Evolutionary conservation across 2,329 filamentous ascomycete genomes (phyloP).

Genomic region (Aureobasidium sp.): DNA sequence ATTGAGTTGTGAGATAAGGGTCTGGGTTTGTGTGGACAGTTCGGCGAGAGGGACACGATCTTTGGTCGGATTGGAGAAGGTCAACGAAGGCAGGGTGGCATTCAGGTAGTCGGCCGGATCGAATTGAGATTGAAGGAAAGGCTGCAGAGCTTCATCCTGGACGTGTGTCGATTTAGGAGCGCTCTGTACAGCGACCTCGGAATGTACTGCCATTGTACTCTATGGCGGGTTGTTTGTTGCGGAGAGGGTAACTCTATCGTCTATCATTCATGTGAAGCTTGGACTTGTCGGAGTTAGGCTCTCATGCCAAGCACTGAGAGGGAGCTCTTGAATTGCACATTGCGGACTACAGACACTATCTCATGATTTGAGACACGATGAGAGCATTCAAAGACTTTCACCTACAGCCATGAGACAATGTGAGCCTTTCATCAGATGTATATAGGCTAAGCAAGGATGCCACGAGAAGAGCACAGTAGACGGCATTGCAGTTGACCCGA

Average conservation of each 20-base stretch:
- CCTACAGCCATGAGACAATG: too few species aligned
- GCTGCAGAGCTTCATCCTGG: constrained; percentile 62
- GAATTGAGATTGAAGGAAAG: constrained; percentile 70
- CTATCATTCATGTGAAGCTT: not conserved
- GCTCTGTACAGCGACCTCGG: constrained; percentile 14
- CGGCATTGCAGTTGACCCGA: not conserved
- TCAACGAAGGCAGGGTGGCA: constrained; percentile 62
- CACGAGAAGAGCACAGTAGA: not conserved
- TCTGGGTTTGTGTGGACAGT: constrained; percentile 72
- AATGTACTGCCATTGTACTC: constrained; percentile 12
- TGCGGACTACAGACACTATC: not conserved
- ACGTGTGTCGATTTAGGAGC: constrained; percentile 51
- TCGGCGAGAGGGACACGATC: constrained; percentile 55
- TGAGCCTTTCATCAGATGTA: not conserved
- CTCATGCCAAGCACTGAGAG: not conserved
- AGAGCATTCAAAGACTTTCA: not conserved
- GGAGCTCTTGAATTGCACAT: not conserved
- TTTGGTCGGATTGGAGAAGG: constrained; percentile 37
- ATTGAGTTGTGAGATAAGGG: constrained; percentile 78
- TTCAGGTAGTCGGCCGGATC: constrained; percentile 84
- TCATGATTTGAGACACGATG: not conserved
- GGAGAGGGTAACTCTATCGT: not conserved
- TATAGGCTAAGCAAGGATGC: too few species aligned
- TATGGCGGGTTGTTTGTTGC: not conserved
- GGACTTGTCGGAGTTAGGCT: not conserved